Evolutionary conservation across 2,329 filamentous ascomycete species (phyloP).

Genomic region (Cercospora beticola): DNA sequence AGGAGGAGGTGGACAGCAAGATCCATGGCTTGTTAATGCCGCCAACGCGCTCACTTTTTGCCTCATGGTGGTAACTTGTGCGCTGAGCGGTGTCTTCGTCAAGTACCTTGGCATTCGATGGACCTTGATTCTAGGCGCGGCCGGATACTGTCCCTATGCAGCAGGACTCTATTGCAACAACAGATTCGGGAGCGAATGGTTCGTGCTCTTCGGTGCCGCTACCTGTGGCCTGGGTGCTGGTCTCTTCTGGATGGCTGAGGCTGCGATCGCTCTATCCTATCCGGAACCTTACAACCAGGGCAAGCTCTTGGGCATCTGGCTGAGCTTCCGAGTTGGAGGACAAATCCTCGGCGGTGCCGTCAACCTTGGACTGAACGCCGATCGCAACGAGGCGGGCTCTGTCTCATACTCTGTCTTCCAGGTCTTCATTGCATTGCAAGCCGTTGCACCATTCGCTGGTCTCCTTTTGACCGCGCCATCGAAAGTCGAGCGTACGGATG

Average conservation of each 20-base stretch:
- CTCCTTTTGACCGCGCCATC: conserved; percentile 61
- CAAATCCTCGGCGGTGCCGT: conserved; percentile 72
- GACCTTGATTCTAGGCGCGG: conserved; percentile 67
- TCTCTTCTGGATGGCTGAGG: conserved; percentile 74
- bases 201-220: conserved; percentile 66
- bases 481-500: conserved; percentile 65
- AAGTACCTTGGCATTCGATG: conserved; percentile 69
- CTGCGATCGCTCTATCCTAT: conserved; percentile 70
- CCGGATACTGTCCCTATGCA: conserved; percentile 70
- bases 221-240: conserved; percentile 69
- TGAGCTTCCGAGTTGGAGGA: conserved; percentile 60
- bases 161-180: conserved; percentile 73
- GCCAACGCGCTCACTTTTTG: conserved; percentile 71
- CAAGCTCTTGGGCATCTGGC: conserved; percentile 66
- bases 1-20: conserved; percentile 65
- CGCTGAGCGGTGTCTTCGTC: conserved; percentile 63
- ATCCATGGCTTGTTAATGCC: conserved; percentile 66
- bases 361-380: conserved; percentile 65
- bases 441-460: conserved; percentile 62
- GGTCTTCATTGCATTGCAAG: conserved; percentile 70
- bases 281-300: conserved; percentile 69
- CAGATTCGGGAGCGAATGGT: conserved; percentile 67
- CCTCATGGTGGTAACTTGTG: conserved; percentile 70
- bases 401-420: conserved; percentile 69
- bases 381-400: conserved; percentile 58